These are phyloP conservation scores for Massarina eburnea DNA, from an alignment of 2,329 filamentous ascomycete species.

Conservation along the genomic window DNA sequence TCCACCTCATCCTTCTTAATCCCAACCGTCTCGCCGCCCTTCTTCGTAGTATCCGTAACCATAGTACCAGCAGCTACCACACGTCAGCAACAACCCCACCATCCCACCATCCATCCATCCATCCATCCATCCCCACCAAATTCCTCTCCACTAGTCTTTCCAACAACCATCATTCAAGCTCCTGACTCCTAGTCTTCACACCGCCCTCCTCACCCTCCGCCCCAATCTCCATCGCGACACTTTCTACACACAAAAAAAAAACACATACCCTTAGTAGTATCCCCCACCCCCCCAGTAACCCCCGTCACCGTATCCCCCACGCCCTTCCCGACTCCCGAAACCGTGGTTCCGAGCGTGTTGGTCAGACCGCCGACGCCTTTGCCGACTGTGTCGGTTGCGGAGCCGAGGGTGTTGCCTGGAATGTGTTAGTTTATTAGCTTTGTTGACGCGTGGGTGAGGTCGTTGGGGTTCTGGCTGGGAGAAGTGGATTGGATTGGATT, in stretches of 20 bases:
- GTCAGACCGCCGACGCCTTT: constrained; percentile 36
- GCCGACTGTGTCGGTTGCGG: constrained; percentile 37
- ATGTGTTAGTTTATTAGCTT: neutral
- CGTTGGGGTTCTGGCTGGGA: neutral
- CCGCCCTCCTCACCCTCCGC: constrained; percentile 14
- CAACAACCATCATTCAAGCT: constrained; percentile 1
- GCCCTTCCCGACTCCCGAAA: constrained; percentile 36
- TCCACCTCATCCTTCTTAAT: constrained; percentile 20
- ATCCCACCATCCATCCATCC: neutral
- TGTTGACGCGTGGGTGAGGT: neutral
- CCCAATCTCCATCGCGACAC: constrained; percentile 18
- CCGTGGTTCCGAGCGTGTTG: constrained; percentile 32
- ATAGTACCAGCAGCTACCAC: constrained; percentile 29
- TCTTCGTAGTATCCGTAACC: constrained; percentile 32
- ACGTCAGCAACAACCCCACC: constrained; percentile 13
- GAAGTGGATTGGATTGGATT: neutral
- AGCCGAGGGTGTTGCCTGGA: constrained; percentile 37
- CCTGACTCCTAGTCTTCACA: constrained; percentile 17
- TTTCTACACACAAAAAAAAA: constrained; percentile 38
- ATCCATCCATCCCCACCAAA: neutral
- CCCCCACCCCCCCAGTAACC: constrained; percentile 35
- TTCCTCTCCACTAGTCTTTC: neutral
- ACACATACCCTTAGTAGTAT: constrained; percentile 37
- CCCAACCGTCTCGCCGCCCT: constrained; percentile 25
- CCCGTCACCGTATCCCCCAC: constrained; percentile 40